A percentile compares a stretch with the other conserved stretches of the same genome.
Evolutionary conservation across 140 eudicot genomes (phyloP).

Genomic region (Flaveria floridana): DNA sequence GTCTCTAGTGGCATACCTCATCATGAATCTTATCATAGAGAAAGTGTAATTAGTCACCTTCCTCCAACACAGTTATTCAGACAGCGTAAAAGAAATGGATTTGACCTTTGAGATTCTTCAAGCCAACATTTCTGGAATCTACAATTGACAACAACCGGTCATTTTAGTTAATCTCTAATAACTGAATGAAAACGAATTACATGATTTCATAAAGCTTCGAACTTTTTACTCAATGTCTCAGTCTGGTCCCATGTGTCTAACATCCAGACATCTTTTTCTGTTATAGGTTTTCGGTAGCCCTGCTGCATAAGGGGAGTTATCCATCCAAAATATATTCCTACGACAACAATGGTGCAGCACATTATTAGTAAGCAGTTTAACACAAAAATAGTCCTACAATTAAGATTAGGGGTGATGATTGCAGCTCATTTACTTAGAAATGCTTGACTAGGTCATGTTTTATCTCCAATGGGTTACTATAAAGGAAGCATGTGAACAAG

Average conservation of each 20-base stretch:
- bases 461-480: neutral
- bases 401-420: neutral
- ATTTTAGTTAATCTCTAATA: constrained; percentile 20
- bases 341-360: constrained; percentile 24
- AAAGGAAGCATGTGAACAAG: neutral
- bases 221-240: constrained; percentile 68
- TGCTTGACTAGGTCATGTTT: neutral
- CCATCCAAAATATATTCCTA: constrained; percentile 80
- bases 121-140: constrained; percentile 85
- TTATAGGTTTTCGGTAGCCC: constrained; percentile 82
- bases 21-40: constrained; percentile 8
- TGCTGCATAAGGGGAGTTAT: constrained; percentile 81
- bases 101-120: constrained; percentile 68
- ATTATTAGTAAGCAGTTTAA: constrained; percentile 22
- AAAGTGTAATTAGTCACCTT: constrained; percentile 50
- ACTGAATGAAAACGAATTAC: neutral
- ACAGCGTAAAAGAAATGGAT: constrained; percentile 81
- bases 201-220: constrained; percentile 29
- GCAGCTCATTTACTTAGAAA: neutral
- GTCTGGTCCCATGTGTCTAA: constrained; percentile 89
- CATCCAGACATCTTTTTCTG: constrained; percentile 94
- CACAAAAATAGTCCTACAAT: neutral
- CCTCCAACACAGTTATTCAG: constrained; percentile 81
- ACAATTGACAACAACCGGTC: constrained; percentile 18
- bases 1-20: constrained; percentile 14